Evolutionary conservation across 2,329 filamentous ascomycete genomes (phyloP).

Genomic region (Periconia sp.): DNA sequence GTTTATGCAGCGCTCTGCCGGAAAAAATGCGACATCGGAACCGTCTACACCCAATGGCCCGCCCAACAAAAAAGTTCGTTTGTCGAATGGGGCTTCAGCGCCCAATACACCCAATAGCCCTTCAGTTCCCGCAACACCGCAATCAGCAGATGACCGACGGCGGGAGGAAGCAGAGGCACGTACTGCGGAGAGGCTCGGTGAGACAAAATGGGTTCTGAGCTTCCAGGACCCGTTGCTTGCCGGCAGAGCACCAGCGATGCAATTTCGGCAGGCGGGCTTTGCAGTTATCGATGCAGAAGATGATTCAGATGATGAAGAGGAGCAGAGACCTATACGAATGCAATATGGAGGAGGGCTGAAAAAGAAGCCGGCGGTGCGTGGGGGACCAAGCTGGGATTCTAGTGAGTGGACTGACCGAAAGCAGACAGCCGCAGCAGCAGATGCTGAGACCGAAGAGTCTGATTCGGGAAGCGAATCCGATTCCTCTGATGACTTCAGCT

Average conservation of each 20-base stretch:
- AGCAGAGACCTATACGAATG: slow-evolving; percentile 41
- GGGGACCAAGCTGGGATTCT: slow-evolving; percentile 3
- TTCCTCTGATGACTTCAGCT: slow-evolving; percentile 42
- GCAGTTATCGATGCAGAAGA: slow-evolving; percentile 52
- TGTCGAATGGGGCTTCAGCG: slow-evolving; percentile 45
- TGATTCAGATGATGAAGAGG: slow-evolving; percentile 38
- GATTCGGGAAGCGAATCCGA: slow-evolving; percentile 27
- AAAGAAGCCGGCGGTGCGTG: slow-evolving; percentile 23
- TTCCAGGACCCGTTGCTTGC: slow-evolving; percentile 50
- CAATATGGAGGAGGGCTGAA: slow-evolving; percentile 56
- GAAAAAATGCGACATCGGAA: slow-evolving; percentile 55
- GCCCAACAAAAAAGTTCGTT: slow-evolving; percentile 66
- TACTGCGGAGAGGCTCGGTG: slow-evolving; percentile 64
- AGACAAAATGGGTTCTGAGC: slow-evolving; percentile 76
- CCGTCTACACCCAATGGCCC: slow-evolving; percentile 55
- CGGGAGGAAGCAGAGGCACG: slow-evolving; percentile 60
- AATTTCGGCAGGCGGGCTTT: slow-evolving; percentile 64
- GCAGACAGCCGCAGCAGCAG: slow-evolving; percentile 19
- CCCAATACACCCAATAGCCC: slow-evolving; percentile 29
- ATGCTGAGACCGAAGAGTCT: slow-evolving; percentile 16
- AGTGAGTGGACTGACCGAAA: slow-evolving; percentile 12
- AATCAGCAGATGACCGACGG: slow-evolving; percentile 68
- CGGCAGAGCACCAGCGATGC: slow-evolving; percentile 41
- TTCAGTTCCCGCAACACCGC: slow-evolving; percentile 62
- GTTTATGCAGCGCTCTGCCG: slow-evolving; percentile 90